A percentile compares a stretch with the other conserved stretches of the same genome.
phyloP scores from a whole-genome alignment of 164 flowering plant genomes.

The Macadamia tetraphylla region DNA sequence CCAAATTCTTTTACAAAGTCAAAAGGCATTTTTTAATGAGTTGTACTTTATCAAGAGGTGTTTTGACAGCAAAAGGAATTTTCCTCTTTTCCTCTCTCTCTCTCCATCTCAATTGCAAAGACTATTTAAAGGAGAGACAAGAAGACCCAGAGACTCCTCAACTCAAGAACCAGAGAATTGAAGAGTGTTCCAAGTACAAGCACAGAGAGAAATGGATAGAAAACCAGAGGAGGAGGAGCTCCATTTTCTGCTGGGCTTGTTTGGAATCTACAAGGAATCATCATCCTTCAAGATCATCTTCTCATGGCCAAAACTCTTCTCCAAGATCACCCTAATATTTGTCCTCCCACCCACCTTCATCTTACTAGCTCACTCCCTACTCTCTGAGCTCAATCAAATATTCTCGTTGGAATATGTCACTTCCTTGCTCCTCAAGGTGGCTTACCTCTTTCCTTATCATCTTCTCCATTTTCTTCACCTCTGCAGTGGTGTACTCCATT shows the following conservation, averaged over 20 bases:
- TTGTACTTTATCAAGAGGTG: no score
- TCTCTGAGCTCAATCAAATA: conserved; percentile 22
- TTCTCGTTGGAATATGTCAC: conserved; percentile 25
- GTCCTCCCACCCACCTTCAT: conserved; percentile 65
- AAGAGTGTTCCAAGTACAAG: neutral
- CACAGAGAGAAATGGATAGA: conserved; percentile 26
- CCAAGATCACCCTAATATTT: conserved; percentile 42
- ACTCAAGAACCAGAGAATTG: no score
- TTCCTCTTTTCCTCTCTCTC: no score
- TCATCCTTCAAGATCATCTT: conserved; percentile 32
- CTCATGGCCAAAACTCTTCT: conserved; percentile 40
- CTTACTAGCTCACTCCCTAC: conserved; percentile 38
- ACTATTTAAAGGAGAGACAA: no score
- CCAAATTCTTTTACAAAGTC: no score
- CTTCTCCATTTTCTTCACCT: conserved; percentile 34
- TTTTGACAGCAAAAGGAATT: no score
- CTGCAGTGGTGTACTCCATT: conserved; percentile 45
- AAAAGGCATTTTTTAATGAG: no score
- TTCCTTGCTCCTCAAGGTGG: conserved; percentile 27
- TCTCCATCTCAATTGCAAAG: no score
- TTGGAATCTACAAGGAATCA: conserved; percentile 30
- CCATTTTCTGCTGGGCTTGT: conserved; percentile 30
- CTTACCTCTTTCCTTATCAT: conserved; percentile 27
- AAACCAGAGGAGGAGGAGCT: conserved; percentile 37
- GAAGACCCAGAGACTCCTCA: no score